These are phyloP conservation scores for Psilocybe subaeruginosa DNA, from an alignment of 768 basidiomycete species.

Conservation along the genomic window DNA sequence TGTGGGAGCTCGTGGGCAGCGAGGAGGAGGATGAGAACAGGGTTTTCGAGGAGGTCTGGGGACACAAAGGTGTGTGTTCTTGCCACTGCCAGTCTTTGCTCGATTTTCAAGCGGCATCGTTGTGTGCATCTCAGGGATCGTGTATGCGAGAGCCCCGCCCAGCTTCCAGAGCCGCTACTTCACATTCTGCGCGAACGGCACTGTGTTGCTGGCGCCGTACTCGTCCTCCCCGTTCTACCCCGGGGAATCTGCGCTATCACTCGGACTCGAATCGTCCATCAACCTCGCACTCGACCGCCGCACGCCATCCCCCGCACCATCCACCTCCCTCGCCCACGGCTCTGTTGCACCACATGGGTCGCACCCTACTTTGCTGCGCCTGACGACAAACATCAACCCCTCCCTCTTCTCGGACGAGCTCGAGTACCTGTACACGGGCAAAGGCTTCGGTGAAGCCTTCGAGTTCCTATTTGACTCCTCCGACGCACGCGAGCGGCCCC, in stretches of 20 bases:
- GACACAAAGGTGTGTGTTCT: no score
- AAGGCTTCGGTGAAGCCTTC: conserved; percentile 86
- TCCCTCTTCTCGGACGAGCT: conserved; percentile 87
- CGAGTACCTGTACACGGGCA: conserved; percentile 94
- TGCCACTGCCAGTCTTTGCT: no score
- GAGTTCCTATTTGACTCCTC: conserved; percentile 80
- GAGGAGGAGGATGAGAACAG: no score
- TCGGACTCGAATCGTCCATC: conserved; percentile 44
- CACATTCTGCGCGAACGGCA: no score
- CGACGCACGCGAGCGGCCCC: conserved; percentile 47
- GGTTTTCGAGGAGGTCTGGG: no score
- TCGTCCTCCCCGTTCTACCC: conserved; percentile 34
- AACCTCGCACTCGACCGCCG: conserved; percentile 47
- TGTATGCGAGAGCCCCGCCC: no score
- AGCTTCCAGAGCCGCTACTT: no score
- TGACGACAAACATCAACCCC: conserved; percentile 72
- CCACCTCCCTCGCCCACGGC: background rate
- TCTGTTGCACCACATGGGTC: background rate
- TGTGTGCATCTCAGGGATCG: background rate
- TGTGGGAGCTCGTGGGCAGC: conserved; percentile 67
- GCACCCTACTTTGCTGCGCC: conserved; percentile 54
- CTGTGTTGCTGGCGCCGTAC: no score
- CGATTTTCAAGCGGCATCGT: background rate
- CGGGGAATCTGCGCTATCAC: conserved; percentile 64
- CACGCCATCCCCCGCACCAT: conserved; percentile 3